A percentile compares a stretch with the other conserved stretches of the same genome.
Conservation (phyloP, 1,284 basidiomycete genomes). For the Puccinia triticina region DNA sequence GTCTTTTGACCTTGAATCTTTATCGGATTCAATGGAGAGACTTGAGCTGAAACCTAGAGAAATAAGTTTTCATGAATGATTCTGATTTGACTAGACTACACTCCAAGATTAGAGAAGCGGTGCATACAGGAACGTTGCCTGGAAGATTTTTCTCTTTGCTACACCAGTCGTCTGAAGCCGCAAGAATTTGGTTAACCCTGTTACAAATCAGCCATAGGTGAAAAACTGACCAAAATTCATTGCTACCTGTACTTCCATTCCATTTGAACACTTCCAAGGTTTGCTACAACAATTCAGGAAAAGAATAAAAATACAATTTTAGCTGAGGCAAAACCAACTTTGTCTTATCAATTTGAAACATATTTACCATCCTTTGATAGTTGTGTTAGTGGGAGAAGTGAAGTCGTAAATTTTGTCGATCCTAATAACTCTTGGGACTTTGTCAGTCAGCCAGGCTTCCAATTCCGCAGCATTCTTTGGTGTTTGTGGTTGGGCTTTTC, state of each 20-base stretch:
- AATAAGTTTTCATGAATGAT: background rate
- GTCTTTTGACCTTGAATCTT: constrained; percentile 29
- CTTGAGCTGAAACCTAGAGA: background rate
- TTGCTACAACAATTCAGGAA: background rate
- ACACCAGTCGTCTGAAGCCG: background rate
- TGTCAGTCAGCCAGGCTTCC: constrained; percentile 29
- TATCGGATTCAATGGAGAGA: background rate
- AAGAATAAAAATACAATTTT: background rate
- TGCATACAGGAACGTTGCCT: background rate
- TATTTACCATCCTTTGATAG: constrained; percentile 30
- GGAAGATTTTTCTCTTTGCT: background rate
- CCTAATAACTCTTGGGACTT: constrained; percentile 37
- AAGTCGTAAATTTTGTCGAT: constrained; percentile 40
- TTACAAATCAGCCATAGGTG: background rate
- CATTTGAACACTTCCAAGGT: constrained; percentile 25
- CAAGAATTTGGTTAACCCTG: background rate
- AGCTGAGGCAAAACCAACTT: background rate
- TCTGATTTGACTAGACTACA: background rate
- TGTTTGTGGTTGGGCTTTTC: constrained; percentile 2
- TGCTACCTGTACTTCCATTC: constrained; percentile 5
- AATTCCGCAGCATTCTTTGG: constrained; percentile 20
- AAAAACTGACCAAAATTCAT: background rate
- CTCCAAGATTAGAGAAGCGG: background rate
- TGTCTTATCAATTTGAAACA: background rate
- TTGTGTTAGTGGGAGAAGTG: background rate